These are phyloP conservation scores for Termitomyces sp. DNA, from an alignment of 768 basidiomycete species.

Conservation along the genomic window DNA sequence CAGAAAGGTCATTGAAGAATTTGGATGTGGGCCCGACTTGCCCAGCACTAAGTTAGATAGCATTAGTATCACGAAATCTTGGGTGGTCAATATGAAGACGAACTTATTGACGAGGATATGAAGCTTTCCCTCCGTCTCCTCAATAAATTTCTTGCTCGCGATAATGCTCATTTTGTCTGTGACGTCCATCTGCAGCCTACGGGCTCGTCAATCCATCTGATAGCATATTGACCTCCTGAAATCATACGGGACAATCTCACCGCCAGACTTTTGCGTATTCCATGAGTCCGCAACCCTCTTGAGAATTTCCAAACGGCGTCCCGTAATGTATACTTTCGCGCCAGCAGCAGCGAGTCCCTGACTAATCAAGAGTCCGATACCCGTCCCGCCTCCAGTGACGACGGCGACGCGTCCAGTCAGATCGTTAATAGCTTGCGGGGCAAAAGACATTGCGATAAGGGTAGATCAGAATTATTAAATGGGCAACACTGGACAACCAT, in stretches of 20 bases:
- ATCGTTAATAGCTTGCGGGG: slow-evolving; percentile 40
- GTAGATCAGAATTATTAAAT: slow-evolving; percentile 9
- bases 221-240: not conserved
- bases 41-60: slow-evolving; percentile 54
- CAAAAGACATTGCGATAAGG: slow-evolving; percentile 25
- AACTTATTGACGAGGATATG: slow-evolving; percentile 86
- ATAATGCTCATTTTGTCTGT: slow-evolving; percentile 67
- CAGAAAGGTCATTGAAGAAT: slow-evolving; percentile 54
- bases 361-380: slow-evolving; percentile 63
- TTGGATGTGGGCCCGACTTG: slow-evolving; percentile 61
- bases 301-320: slow-evolving; percentile 63
- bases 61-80: not conserved
- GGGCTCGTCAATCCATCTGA: slow-evolving; percentile 1
- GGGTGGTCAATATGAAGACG: slow-evolving; percentile 12
- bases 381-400: slow-evolving; percentile 54
- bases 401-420: slow-evolving; percentile 56
- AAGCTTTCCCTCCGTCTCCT: slow-evolving; percentile 61
- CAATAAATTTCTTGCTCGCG: slow-evolving; percentile 48
- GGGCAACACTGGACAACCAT: slow-evolving; percentile 8
- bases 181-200: slow-evolving; percentile 63
- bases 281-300: slow-evolving; percentile 51
- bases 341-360: slow-evolving; percentile 73
- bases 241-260: slow-evolving; percentile 57
- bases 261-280: slow-evolving; percentile 39
- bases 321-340: slow-evolving; percentile 79